phyloP scores from a whole-genome alignment of 129 eudicot genomes.

The Cynara cardunculus region DNA sequence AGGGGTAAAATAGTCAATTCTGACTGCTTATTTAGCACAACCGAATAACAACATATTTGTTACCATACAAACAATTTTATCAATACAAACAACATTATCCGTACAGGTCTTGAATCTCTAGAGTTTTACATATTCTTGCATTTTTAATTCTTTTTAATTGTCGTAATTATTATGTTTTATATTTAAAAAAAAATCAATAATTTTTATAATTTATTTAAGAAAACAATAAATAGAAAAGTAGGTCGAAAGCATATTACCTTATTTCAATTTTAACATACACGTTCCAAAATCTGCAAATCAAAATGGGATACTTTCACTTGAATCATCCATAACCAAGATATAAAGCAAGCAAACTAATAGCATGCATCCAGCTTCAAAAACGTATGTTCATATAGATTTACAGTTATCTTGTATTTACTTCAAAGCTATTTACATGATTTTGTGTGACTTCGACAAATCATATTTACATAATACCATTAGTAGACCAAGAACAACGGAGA shows the following conservation, averaged over 20 bases:
- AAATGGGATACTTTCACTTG: background rate
- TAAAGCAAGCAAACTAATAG: background rate
- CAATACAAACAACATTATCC: no score
- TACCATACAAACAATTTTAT: no score
- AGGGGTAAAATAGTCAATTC: no score
- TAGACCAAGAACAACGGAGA: background rate
- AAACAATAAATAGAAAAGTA: background rate
- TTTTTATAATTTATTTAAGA: background rate
- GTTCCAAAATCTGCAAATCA: background rate
- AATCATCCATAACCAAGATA: background rate
- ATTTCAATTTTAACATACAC: background rate
- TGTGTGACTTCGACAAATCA: background rate
- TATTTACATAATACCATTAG: conserved; percentile 13
- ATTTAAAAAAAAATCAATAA: background rate
- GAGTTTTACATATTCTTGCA: no score
- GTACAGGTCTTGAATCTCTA: no score
- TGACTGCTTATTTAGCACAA: no score
- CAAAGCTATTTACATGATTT: conserved; percentile 16
- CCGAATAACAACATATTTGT: no score
- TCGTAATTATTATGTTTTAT: background rate
- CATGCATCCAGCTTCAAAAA: background rate
- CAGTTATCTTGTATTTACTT: background rate
- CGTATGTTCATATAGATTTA: conserved; percentile 3
- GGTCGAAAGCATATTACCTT: background rate
- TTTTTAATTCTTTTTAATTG: no score